phyloP scores from a whole-genome alignment of 805 yeast species.

The Nakazawaea siamensis region DNA sequence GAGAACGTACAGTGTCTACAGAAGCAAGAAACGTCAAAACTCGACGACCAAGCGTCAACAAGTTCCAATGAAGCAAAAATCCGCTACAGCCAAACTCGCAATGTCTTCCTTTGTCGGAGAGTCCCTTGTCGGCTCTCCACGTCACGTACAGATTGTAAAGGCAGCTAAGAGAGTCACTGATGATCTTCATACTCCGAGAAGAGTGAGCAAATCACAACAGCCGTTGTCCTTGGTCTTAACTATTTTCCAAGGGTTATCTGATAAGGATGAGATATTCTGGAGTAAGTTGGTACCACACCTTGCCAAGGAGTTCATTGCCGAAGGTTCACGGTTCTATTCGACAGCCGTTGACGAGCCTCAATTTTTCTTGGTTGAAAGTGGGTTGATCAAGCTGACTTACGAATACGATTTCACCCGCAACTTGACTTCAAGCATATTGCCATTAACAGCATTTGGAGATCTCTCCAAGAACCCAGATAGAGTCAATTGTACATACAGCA shows the following conservation, averaged over 20 bases:
- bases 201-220: conserved; percentile 14
- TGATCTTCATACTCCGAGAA: conserved; percentile 20
- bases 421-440: conserved; percentile 38
- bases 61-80: conserved; percentile 1
- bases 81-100: not conserved
- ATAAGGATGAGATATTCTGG: conserved; percentile 53
- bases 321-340: conserved; percentile 32
- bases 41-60: conserved; percentile 1
- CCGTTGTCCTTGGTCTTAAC: conserved; percentile 62
- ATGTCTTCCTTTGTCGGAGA: conserved; percentile 6
- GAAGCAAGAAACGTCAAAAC: conserved; percentile 15
- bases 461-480: conserved; percentile 28
- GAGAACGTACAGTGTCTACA: conserved; percentile 42
- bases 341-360: conserved; percentile 40
- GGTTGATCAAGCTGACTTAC: conserved; percentile 42
- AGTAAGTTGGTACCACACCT: conserved; percentile 48
- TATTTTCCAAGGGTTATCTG: conserved; percentile 53
- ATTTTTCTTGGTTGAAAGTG: conserved; percentile 43
- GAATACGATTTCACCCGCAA: conserved; percentile 26
- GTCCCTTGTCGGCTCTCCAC: conserved; percentile 36
- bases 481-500: conserved; percentile 30
- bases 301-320: conserved; percentile 36
- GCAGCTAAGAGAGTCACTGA: conserved; percentile 41
- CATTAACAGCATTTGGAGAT: conserved; percentile 73
- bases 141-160: conserved; percentile 42